Evolutionary conservation across 805 yeast species (phyloP), one percentile per base, ranked within the genome.

Genomic region (Candida parachauliodes): DNA sequence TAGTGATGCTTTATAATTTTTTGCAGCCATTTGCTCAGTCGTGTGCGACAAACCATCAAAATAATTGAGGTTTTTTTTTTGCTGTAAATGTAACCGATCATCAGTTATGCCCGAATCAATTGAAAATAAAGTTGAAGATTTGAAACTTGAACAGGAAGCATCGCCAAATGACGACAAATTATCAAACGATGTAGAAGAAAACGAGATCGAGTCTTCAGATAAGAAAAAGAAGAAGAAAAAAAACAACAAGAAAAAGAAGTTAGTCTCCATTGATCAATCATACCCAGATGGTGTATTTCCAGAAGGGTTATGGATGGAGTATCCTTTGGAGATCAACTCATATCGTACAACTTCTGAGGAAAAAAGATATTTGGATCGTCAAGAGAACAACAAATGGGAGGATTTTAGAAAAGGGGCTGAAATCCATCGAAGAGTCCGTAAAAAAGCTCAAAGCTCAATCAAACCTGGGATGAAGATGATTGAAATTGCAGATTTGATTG

Each of bases 351-450:
- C 96, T 0, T 81, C 80, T 47, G 97, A 87, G 54, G 98, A 93
- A 56, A 76, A 80, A 59, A 71, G 96, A 47, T 82, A 86, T 49
- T 60, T 81, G 49, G 93, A 85, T 49, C 74, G 86, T 41, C 78
- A 76, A 49, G 72, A 70, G 49, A 60, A 66, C 36, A 71, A 71
- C 40, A 73, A 69, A 37, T 86, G 94, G 84, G 82, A 88, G 46
- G 96, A 89, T 44, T 81, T 88, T 64, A 79, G 99, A 54, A 88
- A 88, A 55, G 98, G 89, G 39, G 96, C 98, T 2, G 99, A 93
- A 59, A 83, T 89, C 36, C 99, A 93, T 59, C 77, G 98, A 47
- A 74, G 95, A 51, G 97, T 86, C 8, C 77, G 98, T 51, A 78
- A 78, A 45, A 79, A 85, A 56, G 85, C 94, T 1, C 83, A 77